Conservation (phyloP, 2,329 filamentous ascomycete species). For the Cladophialophora exuberans region DNA sequence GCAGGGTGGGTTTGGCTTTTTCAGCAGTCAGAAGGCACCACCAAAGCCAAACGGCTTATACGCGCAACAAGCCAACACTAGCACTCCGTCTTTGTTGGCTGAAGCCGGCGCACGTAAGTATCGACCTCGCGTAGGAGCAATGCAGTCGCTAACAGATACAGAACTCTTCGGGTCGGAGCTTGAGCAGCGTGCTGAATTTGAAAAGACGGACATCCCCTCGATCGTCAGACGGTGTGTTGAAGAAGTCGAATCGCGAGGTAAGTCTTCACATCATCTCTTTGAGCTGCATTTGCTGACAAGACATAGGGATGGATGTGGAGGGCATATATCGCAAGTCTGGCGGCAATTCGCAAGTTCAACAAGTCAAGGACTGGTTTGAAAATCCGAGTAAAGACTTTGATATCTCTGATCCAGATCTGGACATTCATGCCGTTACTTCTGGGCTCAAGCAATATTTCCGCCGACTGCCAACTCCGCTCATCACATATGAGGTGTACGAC, state of each 20-base stretch:
- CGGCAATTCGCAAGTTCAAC: constrained; percentile 86
- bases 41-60: constrained; percentile 36
- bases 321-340: constrained; percentile 98
- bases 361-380: constrained; percentile 90
- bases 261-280: constrained; percentile 23
- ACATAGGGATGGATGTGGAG: constrained; percentile 80
- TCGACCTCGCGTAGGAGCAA: background rate
- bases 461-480: constrained; percentile 82
- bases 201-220: constrained; percentile 84
- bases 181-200: constrained; percentile 79
- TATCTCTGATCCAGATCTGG: constrained; percentile 88
- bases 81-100: constrained; percentile 45
- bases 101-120: constrained; percentile 44
- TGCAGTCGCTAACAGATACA: constrained; percentile 33
- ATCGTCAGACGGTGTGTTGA: constrained; percentile 94
- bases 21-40: constrained; percentile 56
- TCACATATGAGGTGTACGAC: constrained; percentile 93
- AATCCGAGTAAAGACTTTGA: constrained; percentile 75
- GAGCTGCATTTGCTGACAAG: constrained; percentile 24
- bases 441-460: constrained; percentile 97
- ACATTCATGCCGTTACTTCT: constrained; percentile 95
- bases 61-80: constrained; percentile 48
- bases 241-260: constrained; percentile 88
- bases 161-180: constrained; percentile 88
- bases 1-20: constrained; percentile 72